Conservation (phyloP, 805 yeast species). For the Lachancea meyersii region DNA sequence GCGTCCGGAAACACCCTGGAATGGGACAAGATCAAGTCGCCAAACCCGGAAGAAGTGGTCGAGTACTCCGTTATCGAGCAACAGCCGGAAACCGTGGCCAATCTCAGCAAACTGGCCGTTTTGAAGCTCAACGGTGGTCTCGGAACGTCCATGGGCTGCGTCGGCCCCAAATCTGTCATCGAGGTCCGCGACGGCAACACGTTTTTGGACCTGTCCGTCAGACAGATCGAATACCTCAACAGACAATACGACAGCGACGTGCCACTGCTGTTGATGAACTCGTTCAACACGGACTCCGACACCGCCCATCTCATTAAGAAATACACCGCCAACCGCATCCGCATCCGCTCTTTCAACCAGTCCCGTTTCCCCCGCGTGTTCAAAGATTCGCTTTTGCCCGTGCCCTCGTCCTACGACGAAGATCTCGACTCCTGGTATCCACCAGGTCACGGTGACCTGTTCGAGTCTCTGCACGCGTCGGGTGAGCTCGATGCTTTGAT, state of each 20-base stretch:
- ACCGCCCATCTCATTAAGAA: conserved; percentile 93
- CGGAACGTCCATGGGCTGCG: conserved; percentile 99
- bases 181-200: conserved; percentile 99
- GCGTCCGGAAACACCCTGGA: conserved; percentile 78
- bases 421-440: conserved; percentile 91
- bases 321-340: conserved; percentile 92
- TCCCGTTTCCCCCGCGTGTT: conserved; percentile 95
- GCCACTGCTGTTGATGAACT: conserved; percentile 94
- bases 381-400: conserved; percentile 94
- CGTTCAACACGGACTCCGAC: conserved; percentile 95
- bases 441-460: conserved; percentile 99
- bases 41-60: conserved; percentile 82
- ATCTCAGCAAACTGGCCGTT: conserved; percentile 80
- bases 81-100: conserved; percentile 34
- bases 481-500: conserved; percentile 89
- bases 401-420: conserved; percentile 71
- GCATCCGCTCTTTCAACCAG: conserved; percentile 94
- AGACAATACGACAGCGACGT: conserved; percentile 87
- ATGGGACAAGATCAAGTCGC: conserved; percentile 96
- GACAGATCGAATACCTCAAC: conserved; percentile 94
- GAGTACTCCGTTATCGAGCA: conserved; percentile 51
- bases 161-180: conserved; percentile 96
- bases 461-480: conserved; percentile 79
- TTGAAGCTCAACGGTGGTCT: conserved; percentile 95
- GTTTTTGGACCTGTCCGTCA: conserved; percentile 87